phyloP scores from a whole-genome alignment of 345 rosid species.

The Hypericum perforatum region DNA sequence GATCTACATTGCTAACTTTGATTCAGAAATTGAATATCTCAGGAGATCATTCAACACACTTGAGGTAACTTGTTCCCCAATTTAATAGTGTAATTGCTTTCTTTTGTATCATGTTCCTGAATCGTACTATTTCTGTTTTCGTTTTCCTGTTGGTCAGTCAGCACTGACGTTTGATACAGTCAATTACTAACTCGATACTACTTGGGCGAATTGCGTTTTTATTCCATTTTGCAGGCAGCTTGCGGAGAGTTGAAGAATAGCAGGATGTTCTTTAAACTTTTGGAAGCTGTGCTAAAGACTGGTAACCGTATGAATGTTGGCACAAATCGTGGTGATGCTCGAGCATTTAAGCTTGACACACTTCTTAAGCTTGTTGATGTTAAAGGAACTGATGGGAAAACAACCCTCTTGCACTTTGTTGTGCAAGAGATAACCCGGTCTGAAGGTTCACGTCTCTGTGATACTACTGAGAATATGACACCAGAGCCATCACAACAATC shows the following conservation, averaged over 20 bases:
- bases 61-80: slow-evolving; percentile 34
- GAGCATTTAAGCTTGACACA: slow-evolving; percentile 92
- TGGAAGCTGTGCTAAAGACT: slow-evolving; percentile 88
- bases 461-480: slow-evolving; percentile 21
- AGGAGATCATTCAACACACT: slow-evolving; percentile 61
- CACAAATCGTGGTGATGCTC: slow-evolving; percentile 89
- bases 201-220: not conserved
- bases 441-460: slow-evolving; percentile 58
- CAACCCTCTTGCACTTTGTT: slow-evolving; percentile 82
- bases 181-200: too few relatives aligned
- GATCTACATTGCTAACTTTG: slow-evolving; percentile 84
- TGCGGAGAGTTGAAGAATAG: slow-evolving; percentile 69
- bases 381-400: slow-evolving; percentile 83
- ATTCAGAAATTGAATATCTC: slow-evolving; percentile 77
- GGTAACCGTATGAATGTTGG: slow-evolving; percentile 94
- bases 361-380: slow-evolving; percentile 79
- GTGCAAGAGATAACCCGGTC: slow-evolving; percentile 79
- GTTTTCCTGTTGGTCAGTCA: too few relatives aligned
- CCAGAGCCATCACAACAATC: slow-evolving; percentile 30
- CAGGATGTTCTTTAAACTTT: slow-evolving; percentile 73
- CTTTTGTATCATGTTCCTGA: too few relatives aligned
- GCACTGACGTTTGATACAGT: too few relatives aligned
- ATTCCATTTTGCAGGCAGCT: slow-evolving; percentile 45
- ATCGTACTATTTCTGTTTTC: too few relatives aligned
- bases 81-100: too few relatives aligned